Evolutionary conservation across 2,329 filamentous ascomycete genomes (phyloP), one percentile per base, ranked within the genome.

Genomic region (Colletotrichum kahawae): DNA sequence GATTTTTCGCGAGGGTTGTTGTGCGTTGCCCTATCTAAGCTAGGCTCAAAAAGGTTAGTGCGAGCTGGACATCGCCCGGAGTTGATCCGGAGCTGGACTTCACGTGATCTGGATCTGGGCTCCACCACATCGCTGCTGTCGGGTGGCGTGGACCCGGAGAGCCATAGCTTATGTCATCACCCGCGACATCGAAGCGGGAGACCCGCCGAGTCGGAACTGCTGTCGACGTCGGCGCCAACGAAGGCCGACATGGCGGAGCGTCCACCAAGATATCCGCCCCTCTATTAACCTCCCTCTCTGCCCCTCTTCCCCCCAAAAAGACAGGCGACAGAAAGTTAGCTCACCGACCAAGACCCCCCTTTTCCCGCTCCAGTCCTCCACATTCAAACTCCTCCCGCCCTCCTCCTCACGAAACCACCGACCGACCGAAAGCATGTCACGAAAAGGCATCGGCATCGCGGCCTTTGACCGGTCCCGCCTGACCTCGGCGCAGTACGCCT

Each of bases 401-500:
- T 33, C 18, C 12, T 48, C 54, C 29, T n/a, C 27, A 24, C 18
- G 34, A 27, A 24, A 60, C n/a, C 36, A 3, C 16, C 34, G 33
- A 38, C 24, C 29, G 48, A 36, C 13, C 51, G 24, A 43, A 54
- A 81, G 36, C 70, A 93, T 93, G 92, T 93, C 92, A 24, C 93
- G 94, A 80, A 95, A 95, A 85, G 95, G 95, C 77, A 95, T 98
- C 76, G 96, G 96, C 81, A 92, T 98, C 73, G 95, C 94, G 36
- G 96, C 96, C 82, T 97, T 98, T 82, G 94, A 95, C 84, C 94
- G 95, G 78, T 94, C 93, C 77, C 94, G 93, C 70, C 92, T 98
- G 77, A 94, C 95, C 12, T 95, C 93, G 33, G 94, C 96, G 68
- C 96, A 97, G 81, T 98, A 96, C 87, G 95, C 96, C 75, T 93